A percentile compares a stretch with the other conserved stretches of the same genome.
These are phyloP conservation scores for Suhomyces wounanorum DNA, from an alignment of 1,139 yeast species.

Conservation along the genomic window DNA sequence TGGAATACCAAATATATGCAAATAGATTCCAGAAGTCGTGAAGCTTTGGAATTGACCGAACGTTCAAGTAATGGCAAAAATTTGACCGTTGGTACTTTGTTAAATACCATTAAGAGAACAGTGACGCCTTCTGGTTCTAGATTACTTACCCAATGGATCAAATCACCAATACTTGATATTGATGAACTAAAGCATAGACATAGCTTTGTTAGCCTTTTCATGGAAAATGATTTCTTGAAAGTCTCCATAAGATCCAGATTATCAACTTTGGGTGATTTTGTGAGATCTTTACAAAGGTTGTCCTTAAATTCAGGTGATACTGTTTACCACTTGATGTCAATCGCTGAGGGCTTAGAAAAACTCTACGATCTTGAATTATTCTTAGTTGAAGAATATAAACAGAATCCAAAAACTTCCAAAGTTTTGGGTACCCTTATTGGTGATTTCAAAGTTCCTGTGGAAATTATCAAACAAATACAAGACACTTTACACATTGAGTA, in stretches of 20 bases:
- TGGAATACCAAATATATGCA: slow-evolving; percentile 59
- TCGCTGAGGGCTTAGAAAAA: slow-evolving; percentile 36
- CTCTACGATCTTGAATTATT: slow-evolving; percentile 27
- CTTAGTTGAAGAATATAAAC: slow-evolving; percentile 21
- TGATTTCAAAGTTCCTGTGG: slow-evolving; percentile 33
- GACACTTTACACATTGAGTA: slow-evolving; percentile 28
- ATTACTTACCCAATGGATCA: slow-evolving; percentile 74
- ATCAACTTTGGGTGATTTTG: slow-evolving; percentile 38
- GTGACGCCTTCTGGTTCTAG: slow-evolving; percentile 83
- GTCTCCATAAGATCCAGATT: slow-evolving; percentile 28
- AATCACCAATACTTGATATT: slow-evolving; percentile 71
- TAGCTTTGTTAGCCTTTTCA: slow-evolving; percentile 56
- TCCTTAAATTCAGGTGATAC: slow-evolving; percentile 40
- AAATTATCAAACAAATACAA: slow-evolving; percentile 29
- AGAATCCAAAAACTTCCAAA: slow-evolving; percentile 12
- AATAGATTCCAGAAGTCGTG: slow-evolving; percentile 80
- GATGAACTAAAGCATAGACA: slow-evolving; percentile 63
- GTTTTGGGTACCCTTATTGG: slow-evolving; percentile 21
- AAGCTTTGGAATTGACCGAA: slow-evolving; percentile 70
- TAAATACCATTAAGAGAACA: slow-evolving; percentile 69
- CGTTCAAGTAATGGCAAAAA: slow-evolving; percentile 57
- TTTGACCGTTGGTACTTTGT: slow-evolving; percentile 65
- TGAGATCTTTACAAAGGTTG: slow-evolving; percentile 40
- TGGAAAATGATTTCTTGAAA: slow-evolving; percentile 39
- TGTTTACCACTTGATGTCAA: slow-evolving; percentile 31